Base-by-base conservation (phyloP, 2,329 filamentous ascomycete species). In the Microascus cirrosus region DNA sequence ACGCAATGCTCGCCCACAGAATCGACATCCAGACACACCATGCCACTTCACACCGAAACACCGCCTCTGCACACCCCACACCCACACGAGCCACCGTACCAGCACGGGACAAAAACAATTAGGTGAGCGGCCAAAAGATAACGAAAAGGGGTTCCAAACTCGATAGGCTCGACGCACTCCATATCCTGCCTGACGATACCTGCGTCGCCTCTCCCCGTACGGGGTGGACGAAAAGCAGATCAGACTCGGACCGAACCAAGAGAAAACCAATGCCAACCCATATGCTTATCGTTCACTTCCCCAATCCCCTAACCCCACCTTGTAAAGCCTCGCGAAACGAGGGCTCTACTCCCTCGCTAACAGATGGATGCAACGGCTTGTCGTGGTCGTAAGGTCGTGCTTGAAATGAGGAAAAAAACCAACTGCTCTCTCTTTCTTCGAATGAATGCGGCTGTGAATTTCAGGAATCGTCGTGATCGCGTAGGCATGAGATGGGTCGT, bases 401-500 rank as follows among this genome's bases (percentile, higher is more conserved):
- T 45, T 45, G 39, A 45, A 45, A 45, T 32, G 28, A 4, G 28
- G 28, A 8, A 18, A 7, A n/a, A 15, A 45, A n/a, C 18, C 15
- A 45, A 45, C 39, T 13, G 39, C 24, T 53, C 51, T 25, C 36
- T n/a, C 18, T 3, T 42, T 15, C 18, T 50, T 56, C 42, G 50
- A 56, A 35, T 25, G 34, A 51, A 56, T 25, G 42, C 50, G 42
- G 55, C 42, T 48, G 34, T 56, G 42, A 56, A 52, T 50, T 50
- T 45, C 45, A 50, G 45, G 42, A 56, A 48, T 52, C 22, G 34
- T 57, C 42, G 50, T 34, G 25, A 57, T 57, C 55, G 28, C 54
- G 53, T 53, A 35, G 64, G 63, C 28, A 61, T 69, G 48, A 35
- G 58, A 42, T 48, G 15, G 24, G 35, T 36, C 25, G 51, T 35